These are phyloP conservation scores for Fusarium pseudocircinatum DNA, from an alignment of 2,329 filamentous ascomycete genomes.

Conservation along the genomic window DNA sequence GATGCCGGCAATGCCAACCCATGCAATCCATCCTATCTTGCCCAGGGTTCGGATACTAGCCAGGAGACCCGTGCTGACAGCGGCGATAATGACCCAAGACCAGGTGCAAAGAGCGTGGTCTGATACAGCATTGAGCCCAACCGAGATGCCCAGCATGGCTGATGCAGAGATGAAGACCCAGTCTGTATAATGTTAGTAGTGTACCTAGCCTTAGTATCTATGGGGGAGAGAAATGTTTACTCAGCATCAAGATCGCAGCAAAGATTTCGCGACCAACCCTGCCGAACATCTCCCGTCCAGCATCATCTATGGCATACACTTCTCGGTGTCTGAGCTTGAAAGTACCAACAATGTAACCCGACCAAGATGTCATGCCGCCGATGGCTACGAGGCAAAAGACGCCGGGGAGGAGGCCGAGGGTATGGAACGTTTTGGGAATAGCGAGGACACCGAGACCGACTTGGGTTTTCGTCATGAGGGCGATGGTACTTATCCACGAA, in stretches of 20 bases:
- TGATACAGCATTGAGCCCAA: constrained; percentile 51
- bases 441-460: constrained; percentile 60
- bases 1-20: constrained; percentile 45
- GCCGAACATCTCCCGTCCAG: constrained; percentile 58
- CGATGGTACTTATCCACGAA: constrained; percentile 54
- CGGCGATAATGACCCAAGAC: constrained; percentile 50
- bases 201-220: neutral
- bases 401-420: constrained; percentile 59
- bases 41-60: constrained; percentile 46
- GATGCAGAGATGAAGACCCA: constrained; percentile 49
- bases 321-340: constrained; percentile 61
- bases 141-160: constrained; percentile 53
- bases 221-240: constrained; percentile 30
- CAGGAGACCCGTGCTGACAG: constrained; percentile 40
- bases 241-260: constrained; percentile 47
- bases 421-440: constrained; percentile 56
- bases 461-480: constrained; percentile 58
- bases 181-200: constrained; percentile 23
- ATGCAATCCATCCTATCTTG: constrained; percentile 46
- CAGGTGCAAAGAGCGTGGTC: constrained; percentile 52
- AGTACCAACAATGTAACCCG: constrained; percentile 57
- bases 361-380: constrained; percentile 58
- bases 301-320: constrained; percentile 64
- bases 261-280: constrained; percentile 55
- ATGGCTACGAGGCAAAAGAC: constrained; percentile 54